Evolutionary conservation across 2,329 filamentous ascomycete genomes (phyloP).

Genomic region (Sphaerulina vaccinii): DNA sequence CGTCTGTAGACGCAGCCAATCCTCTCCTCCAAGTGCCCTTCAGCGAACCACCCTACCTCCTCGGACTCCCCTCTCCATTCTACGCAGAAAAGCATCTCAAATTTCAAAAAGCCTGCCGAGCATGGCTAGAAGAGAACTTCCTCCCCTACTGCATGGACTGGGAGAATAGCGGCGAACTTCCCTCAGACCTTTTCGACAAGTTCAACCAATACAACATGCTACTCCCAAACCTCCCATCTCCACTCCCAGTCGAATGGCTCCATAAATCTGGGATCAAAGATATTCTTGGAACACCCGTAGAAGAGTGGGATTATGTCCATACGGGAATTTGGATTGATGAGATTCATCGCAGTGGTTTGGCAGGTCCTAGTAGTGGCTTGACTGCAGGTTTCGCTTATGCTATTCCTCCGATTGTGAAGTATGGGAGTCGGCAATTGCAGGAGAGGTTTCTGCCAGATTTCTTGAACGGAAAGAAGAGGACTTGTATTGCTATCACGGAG

Average conservation of each 20-base stretch:
- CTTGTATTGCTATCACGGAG: constrained; percentile 76
- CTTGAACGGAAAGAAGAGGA: constrained; percentile 63
- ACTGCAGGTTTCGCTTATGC: constrained; percentile 71
- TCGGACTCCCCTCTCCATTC: constrained; percentile 24
- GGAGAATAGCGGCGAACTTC: constrained; percentile 35
- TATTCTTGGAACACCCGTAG: constrained; percentile 65
- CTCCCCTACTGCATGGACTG: constrained; percentile 26
- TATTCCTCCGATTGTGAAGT: constrained; percentile 68
- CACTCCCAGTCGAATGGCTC: constrained; percentile 66
- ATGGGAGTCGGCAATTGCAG: constrained; percentile 60
- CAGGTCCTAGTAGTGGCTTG: constrained; percentile 61
- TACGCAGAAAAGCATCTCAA: constrained; percentile 24
- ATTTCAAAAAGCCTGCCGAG: constrained; percentile 26
- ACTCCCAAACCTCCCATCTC: constrained; percentile 66
- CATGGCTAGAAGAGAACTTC: constrained; percentile 28
- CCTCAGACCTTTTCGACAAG: constrained; percentile 60
- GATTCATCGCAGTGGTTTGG: constrained; percentile 64
- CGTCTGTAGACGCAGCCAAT: constrained; percentile 7
- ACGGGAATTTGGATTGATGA: constrained; percentile 68
- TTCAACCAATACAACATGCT: constrained; percentile 68
- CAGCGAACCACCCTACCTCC: constrained; percentile 24
- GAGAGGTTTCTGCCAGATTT: constrained; percentile 66
- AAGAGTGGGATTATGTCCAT: constrained; percentile 72
- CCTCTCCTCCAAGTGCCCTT: constrained; percentile 25
- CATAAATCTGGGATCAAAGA: constrained; percentile 63